phyloP scores from a whole-genome alignment of 31 red algal genomes.

The Porphyra umbilicalis region DNA sequence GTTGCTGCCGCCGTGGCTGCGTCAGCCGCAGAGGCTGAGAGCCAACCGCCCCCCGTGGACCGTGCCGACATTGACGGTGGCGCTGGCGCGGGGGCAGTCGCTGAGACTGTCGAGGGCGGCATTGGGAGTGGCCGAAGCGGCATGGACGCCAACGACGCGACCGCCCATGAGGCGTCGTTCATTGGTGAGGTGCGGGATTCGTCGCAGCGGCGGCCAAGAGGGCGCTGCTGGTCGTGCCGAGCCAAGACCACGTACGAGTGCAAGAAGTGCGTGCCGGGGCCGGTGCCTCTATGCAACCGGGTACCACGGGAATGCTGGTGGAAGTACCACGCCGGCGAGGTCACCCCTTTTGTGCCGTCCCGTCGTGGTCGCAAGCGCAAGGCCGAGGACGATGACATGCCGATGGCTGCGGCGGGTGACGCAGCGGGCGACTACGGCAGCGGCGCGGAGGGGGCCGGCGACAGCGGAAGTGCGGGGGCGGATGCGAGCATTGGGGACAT shows the following conservation, averaged over 20 bases:
- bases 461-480: neutral
- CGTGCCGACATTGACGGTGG: neutral
- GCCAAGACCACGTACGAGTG: conserved; percentile 76
- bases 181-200: conserved; percentile 62
- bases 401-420: neutral
- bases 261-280: conserved; percentile 59
- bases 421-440: neutral
- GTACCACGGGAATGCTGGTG: conserved; percentile 66
- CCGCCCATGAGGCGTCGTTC: conserved; percentile 47
- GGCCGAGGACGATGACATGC: conserved; percentile 28
- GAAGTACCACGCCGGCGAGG: conserved; percentile 71
- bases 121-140: neutral
- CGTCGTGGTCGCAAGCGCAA: conserved; percentile 57
- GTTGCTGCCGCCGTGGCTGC: neutral
- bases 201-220: conserved; percentile 50
- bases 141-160: neutral
- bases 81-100: neutral
- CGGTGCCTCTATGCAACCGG: conserved; percentile 57
- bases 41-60: neutral
- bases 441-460: neutral
- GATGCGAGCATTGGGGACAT: conserved; percentile 4
- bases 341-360: conserved; percentile 56
- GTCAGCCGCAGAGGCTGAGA: neutral
- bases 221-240: conserved; percentile 66
- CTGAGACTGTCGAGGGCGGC: neutral